phyloP scores from a whole-genome alignment of 106 monocot species.

The Dendrobium nobile region DNA sequence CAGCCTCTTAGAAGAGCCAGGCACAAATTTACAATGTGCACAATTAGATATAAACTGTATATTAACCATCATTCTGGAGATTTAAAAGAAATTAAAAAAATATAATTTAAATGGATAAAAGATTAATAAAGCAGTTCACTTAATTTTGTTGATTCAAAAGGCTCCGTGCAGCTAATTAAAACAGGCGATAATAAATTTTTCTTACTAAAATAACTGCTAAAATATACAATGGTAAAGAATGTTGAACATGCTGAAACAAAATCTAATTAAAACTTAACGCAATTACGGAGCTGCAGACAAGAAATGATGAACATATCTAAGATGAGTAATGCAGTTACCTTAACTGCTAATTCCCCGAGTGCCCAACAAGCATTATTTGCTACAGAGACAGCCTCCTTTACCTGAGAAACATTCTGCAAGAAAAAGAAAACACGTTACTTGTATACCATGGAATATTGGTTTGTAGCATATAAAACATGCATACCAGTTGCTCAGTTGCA shows the following conservation, averaged over 20 bases:
- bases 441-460: not conserved
- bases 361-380: constrained; percentile 99
- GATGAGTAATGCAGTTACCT: constrained; percentile 36
- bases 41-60: not conserved
- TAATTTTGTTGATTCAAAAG: not conserved
- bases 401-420: constrained; percentile 40
- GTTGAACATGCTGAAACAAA: not conserved
- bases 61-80: not conserved
- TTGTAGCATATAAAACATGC: not conserved
- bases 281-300: not conserved
- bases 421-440: not conserved
- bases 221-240: not conserved
- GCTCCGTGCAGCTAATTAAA: not conserved
- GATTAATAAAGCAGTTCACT: not conserved
- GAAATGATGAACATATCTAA: not conserved
- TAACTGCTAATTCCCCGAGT: constrained; percentile 93
- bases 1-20: too few species aligned
- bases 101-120: too few species aligned
- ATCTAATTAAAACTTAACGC: not conserved
- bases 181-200: not conserved
- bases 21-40: not conserved
- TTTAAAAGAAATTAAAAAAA: not conserved
- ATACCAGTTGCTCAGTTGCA: constrained; percentile 90
- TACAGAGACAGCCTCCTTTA: constrained; percentile 79
- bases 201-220: not conserved